phyloP scores from a whole-genome alignment of 1,139 yeast species.

The Scheffersomyces insectosa region DNA sequence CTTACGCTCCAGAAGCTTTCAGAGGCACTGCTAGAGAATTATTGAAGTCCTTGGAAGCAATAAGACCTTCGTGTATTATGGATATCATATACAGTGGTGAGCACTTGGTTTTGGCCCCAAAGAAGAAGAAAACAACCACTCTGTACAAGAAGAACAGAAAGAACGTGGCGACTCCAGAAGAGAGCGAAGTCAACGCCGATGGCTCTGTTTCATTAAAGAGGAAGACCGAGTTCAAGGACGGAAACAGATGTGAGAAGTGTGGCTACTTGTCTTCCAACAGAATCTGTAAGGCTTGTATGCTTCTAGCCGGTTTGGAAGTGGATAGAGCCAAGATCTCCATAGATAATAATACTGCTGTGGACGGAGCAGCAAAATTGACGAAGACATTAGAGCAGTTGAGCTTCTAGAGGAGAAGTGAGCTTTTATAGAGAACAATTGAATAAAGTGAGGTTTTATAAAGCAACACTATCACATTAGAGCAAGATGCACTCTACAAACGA shows the following conservation, averaged over 20 bases:
- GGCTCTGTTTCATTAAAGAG: conserved; percentile 54
- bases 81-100: conserved; percentile 96
- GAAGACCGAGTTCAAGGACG: conserved; percentile 46
- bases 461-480: too few relatives aligned
- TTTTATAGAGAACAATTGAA: too few relatives aligned
- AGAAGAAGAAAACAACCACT: conserved; percentile 37
- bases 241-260: conserved; percentile 81
- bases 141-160: conserved; percentile 30
- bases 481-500: too few relatives aligned
- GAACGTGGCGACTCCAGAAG: conserved; percentile 19
- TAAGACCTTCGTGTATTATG: conserved; percentile 89
- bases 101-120: conserved; percentile 66
- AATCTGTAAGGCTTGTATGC: conserved; percentile 90
- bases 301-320: conserved; percentile 80
- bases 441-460: too few relatives aligned
- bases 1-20: conserved; percentile 98
- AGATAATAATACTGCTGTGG: conserved; percentile 50
- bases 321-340: conserved; percentile 63
- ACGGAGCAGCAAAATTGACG: conserved; percentile 70
- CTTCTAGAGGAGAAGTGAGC: conserved; percentile 44
- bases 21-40: conserved; percentile 95
- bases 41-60: conserved; percentile 84
- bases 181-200: conserved; percentile 56
- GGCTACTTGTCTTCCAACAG: conserved; percentile 88
- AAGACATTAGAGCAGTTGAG: conserved; percentile 65